These are phyloP conservation scores for Sextonia rubra DNA, from an alignment of 164 flowering plant genomes.

Conservation along the genomic window DNA sequence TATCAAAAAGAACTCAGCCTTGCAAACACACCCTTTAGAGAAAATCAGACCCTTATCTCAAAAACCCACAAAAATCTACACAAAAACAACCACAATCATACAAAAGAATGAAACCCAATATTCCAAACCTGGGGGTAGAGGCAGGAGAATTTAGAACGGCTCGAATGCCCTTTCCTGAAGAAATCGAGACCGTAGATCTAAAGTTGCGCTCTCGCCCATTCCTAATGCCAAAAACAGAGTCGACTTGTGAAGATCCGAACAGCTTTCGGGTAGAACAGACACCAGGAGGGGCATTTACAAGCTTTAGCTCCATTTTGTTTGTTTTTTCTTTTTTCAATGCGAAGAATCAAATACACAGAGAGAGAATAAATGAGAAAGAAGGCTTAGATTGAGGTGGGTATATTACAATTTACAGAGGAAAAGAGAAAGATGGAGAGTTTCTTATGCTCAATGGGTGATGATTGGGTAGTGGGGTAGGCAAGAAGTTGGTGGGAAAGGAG, in stretches of 20 bases:
- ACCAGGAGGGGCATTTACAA: conserved; percentile 32
- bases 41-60: neutral
- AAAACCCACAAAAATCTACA: neutral
- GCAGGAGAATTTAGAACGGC: conserved; percentile 10
- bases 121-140: conserved; percentile 25
- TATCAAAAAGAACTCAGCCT: too few relatives aligned
- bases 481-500: too few relatives aligned
- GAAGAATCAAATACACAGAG: neutral
- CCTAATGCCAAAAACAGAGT: conserved; percentile 19
- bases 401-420: too few relatives aligned
- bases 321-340: conserved; percentile 15
- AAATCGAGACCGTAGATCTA: conserved; percentile 6
- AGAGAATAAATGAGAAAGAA: neutral
- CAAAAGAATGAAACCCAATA: conserved; percentile 9
- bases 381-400: neutral
- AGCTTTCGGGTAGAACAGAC: conserved; percentile 17
- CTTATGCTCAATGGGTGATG: too few relatives aligned
- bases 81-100: neutral
- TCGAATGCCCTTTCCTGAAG: conserved; percentile 4
- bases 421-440: neutral
- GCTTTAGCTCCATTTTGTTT: conserved; percentile 59
- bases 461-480: too few relatives aligned
- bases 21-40: neutral
- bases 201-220: conserved; percentile 7
- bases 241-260: conserved; percentile 10